A percentile compares a stretch with the other conserved stretches of the same genome.
phyloP scores from a whole-genome alignment of 129 eudicot species.

The Flaveria brownii region DNA sequence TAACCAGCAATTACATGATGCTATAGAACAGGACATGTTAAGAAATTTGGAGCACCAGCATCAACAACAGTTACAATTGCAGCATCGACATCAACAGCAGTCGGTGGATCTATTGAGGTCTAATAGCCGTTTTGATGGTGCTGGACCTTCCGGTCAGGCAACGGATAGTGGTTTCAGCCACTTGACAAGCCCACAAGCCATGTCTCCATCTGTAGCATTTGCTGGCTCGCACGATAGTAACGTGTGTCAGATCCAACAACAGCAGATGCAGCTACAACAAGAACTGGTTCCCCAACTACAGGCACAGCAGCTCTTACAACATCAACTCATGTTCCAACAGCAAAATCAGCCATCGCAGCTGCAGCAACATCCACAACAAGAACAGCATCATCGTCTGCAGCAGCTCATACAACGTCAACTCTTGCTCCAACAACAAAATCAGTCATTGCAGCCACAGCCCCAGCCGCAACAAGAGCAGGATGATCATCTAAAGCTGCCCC shows the following conservation, averaged over 20 bases:
- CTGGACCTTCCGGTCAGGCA: conserved; percentile 25
- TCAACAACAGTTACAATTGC: conserved; percentile 4
- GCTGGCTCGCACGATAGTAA: too few species aligned
- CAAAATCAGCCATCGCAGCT: too few species aligned
- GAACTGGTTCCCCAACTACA: too few species aligned
- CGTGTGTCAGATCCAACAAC: too few species aligned
- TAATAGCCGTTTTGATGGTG: conserved; percentile 39
- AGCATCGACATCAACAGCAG: conserved; percentile 38
- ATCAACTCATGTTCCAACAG: too few species aligned
- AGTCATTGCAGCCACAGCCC: background rate
- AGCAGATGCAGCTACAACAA: too few species aligned
- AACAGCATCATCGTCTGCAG: conserved; percentile 13
- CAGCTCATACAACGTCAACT: conserved; percentile 2
- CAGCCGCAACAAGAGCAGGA: too few species aligned
- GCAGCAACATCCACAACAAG: conserved; percentile 8
- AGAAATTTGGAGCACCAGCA: background rate
- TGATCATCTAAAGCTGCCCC: too few species aligned
- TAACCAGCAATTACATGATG: background rate
- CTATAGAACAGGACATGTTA: background rate
- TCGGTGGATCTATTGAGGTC: conserved; percentile 39
- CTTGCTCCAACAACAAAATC: conserved; percentile 8
- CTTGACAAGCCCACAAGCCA: background rate
- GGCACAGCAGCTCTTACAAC: too few species aligned
- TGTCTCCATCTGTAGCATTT: conserved; percentile 12
- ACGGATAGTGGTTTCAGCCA: too few species aligned